These are phyloP conservation scores for Wallacemonas rigidus DNA, from an alignment of 208 protist genomes.

Conservation along the genomic window DNA sequence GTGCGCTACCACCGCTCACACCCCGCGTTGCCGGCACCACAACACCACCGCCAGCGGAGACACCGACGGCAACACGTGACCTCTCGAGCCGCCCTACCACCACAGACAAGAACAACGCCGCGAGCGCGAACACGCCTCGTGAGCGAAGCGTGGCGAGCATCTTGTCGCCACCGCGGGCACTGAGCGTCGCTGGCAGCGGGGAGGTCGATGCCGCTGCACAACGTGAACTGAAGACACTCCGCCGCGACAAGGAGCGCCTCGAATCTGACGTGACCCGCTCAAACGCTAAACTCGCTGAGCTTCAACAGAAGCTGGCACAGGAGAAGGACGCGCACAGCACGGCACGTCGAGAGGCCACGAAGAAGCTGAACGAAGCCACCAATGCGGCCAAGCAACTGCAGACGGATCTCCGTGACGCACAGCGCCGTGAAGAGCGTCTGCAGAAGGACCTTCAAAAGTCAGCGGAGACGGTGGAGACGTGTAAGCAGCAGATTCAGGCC, in stretches of 20 bases:
- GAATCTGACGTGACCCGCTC: constrained; percentile 16
- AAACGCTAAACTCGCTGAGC: constrained; percentile 12
- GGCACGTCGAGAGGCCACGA: constrained; percentile 3
- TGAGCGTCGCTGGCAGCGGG: neutral
- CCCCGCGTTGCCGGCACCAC: neutral
- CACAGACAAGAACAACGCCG: neutral
- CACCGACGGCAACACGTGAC: too few relatives aligned
- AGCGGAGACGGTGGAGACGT: neutral
- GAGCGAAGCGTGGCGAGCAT: neutral
- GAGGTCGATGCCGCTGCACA: neutral
- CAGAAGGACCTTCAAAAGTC: constrained; percentile 32
- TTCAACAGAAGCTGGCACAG: constrained; percentile 16
- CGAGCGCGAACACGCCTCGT: neutral
- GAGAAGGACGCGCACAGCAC: constrained; percentile 21
- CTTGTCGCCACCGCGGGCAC: constrained; percentile 1
- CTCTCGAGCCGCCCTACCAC: too few relatives aligned
- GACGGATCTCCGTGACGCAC: neutral
- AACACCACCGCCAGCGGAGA: too few relatives aligned
- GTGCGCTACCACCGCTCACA: neutral
- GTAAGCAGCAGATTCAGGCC: neutral
- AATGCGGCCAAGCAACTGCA: constrained; percentile 25
- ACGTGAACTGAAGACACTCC: constrained; percentile 6
- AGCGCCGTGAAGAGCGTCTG: constrained; percentile 22
- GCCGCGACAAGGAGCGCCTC: constrained; percentile 2
- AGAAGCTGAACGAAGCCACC: constrained; percentile 9